phyloP scores from a whole-genome alignment of 164 flowering plant genomes.

The Vitis rotundifolia region DNA sequence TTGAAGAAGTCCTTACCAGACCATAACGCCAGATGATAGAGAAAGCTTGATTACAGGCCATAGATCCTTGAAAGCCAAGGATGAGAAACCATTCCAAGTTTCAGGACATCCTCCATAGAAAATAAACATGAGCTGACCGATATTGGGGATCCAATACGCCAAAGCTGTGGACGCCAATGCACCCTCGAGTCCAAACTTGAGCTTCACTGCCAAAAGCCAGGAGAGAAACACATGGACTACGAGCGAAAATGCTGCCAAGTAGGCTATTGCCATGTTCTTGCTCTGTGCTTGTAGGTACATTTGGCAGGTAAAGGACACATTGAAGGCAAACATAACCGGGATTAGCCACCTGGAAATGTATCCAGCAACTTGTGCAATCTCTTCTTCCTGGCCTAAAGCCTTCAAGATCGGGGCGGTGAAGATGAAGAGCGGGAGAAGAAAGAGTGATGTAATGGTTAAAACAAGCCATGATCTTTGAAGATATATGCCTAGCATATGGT shows the following conservation, averaged over 20 bases:
- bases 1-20: constrained; percentile 38
- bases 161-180: constrained; percentile 39
- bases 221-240: constrained; percentile 40
- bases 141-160: constrained; percentile 48
- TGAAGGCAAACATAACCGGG: constrained; percentile 35
- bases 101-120: constrained; percentile 45
- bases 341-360: constrained; percentile 36
- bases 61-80: constrained; percentile 49
- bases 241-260: constrained; percentile 38
- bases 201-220: constrained; percentile 42
- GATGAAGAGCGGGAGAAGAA: constrained; percentile 46
- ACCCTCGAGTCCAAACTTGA: constrained; percentile 39
- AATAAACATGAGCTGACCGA: constrained; percentile 39
- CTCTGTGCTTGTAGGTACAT: constrained; percentile 60
- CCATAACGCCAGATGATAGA: constrained; percentile 64
- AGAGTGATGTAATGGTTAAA: constrained; percentile 13
- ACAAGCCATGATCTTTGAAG: constrained; percentile 71
- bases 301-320: constrained; percentile 44
- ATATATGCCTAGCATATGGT: constrained; percentile 64
- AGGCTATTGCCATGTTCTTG: constrained; percentile 50
- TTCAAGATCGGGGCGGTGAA: constrained; percentile 39
- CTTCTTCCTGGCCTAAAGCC: constrained; percentile 41
- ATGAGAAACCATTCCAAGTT: constrained; percentile 67
- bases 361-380: constrained; percentile 39
- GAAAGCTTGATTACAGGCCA: constrained; percentile 65